Base-by-base conservation (phyloP, 805 yeast species). In the Priceomyces carsonii region DNA sequence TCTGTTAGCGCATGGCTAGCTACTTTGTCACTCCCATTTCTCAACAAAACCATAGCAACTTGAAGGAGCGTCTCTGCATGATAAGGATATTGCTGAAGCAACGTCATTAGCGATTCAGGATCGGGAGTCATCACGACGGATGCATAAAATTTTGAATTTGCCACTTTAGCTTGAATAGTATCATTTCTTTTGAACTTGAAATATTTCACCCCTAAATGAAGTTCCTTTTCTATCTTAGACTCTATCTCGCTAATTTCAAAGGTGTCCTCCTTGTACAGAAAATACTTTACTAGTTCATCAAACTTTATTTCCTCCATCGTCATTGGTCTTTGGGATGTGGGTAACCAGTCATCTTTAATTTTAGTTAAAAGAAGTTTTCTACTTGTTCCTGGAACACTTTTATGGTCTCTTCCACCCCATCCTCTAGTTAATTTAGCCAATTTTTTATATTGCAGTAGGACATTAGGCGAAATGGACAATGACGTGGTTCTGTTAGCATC, bases 381-480 rank as follows among this genome's bases (percentile, higher is more conserved):
- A 0, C 78, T 59, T 1, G 86, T 77, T 18, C 91, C 91, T 0
- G 96, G 96, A 3, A 85, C 76, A 5, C 78, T 63, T 31, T 83
- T 61, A 42, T 81, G 77, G 50, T 86, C 95, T 43, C 77, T 75
- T 0, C 95, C 95, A 29, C 88, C 84, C 95, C 95, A 87, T 16
- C 88, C 89, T 48, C 85, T 71, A 1, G 85, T 78, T n/a, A 74
- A 54, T 36, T 72, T 66, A 6, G 77, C 71, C 60, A 72, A 43
- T 58, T 71, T 71, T 47, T 78, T 82, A 45, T 82, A 75, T 49
- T 81, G 86, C 33, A 70, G 75, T 38, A 84, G 57, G 13, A 78
- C 74, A 42, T 82, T 89, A 0, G 90, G 91, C 0, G 85, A 74
- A 0, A 79, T 73, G 22, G 82, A 77, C 2, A 81, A 66, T 0